Percentiles rank a stretch among this genome's conserved stretches.
Evolutionary conservation across 1,139 yeast genomes (phyloP).

Genomic region (Ashbya aceris): DNA sequence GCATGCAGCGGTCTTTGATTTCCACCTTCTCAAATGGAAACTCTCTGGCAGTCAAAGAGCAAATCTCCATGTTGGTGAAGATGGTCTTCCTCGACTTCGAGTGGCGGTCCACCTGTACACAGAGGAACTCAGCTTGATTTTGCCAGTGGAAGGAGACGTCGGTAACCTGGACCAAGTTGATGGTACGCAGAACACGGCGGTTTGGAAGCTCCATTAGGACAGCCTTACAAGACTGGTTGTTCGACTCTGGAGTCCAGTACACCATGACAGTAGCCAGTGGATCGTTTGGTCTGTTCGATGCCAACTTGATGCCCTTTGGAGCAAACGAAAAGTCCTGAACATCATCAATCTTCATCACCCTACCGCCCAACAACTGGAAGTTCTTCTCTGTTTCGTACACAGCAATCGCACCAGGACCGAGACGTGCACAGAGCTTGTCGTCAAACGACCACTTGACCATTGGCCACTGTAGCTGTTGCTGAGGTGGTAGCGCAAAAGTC

Average conservation of each 20-base stretch:
- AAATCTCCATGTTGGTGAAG: constrained; percentile 88
- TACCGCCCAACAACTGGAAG: constrained; percentile 69
- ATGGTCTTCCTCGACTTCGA: constrained; percentile 89
- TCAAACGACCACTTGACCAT: constrained; percentile 93
- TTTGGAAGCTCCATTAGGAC: constrained; percentile 84
- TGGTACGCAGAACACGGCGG: constrained; percentile 75
- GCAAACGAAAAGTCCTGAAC: constrained; percentile 93
- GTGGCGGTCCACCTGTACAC: constrained; percentile 95
- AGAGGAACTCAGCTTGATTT: constrained; percentile 69
- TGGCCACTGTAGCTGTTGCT: constrained; percentile 88
- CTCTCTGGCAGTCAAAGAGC: constrained; percentile 78
- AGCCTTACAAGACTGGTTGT: constrained; percentile 92
- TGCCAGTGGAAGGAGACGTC: constrained; percentile 96
- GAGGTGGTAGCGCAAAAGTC: constrained; percentile 85
- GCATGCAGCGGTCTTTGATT: constrained; percentile 77
- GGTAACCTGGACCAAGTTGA: constrained; percentile 89
- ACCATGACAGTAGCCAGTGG: constrained; percentile 55
- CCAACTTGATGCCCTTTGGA: constrained; percentile 72
- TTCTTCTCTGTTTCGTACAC: constrained; percentile 69
- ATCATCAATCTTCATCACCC: constrained; percentile 75
- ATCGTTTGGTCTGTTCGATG: constrained; percentile 39
- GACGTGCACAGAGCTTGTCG: constrained; percentile 91
- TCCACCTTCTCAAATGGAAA: constrained; percentile 94
- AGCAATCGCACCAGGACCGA: constrained; percentile 88
- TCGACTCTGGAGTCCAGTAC: constrained; percentile 94